Base-by-base conservation (phyloP, 2,329 filamentous ascomycete species). In the Allantophomopsis cytisporea region DNA sequence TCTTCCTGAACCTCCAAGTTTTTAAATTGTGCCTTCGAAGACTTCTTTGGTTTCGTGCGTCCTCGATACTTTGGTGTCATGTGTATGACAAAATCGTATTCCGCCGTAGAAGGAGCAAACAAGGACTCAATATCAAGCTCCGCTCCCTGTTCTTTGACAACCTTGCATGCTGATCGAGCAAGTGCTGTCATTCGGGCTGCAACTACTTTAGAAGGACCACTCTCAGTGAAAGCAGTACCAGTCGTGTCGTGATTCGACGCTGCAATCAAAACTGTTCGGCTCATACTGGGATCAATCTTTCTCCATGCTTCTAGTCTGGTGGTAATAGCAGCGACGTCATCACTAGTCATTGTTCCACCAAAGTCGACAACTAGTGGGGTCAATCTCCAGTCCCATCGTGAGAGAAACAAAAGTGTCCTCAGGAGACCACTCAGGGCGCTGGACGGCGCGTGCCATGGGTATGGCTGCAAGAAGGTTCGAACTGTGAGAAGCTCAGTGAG, bases 321-420 rank as follows among this genome's bases (percentile, higher is more conserved):
- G 31, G 68, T 69, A 45, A 91, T 77, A 2, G 67, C 63, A 23
- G 72, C 62, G 10, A 80, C 68, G 21, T 82, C 74, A 10, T 72
- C 63, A 7, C 65, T 59, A 7, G 72, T 71, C 53, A 93, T 67
- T 12, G 76, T 71, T 43, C 69, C 72, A 10, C 76, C 71, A 18
- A 85, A 71, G 56, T 95, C 86, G 18, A 95, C 69, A 28, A 94
- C 68, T 23, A 96, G 66, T 1, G 91, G 83, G 39, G 87, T 80
- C 7, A 78, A 68, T 20, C 83, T 76, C 91, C 91, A 98, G 56
- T 96, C 86, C 87, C 91, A 98, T 33, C 77, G 71, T 1, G 87
- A 76, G 12, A 98, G 66, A 57, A 89, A 82, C 23, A 80, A 65
- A 1, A 98, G 65, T 1, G 84, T 83, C 16, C 88, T 77, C 20